Conservation (phyloP, 768 basidiomycete species). For the Ephemerocybe angulata region DNA sequence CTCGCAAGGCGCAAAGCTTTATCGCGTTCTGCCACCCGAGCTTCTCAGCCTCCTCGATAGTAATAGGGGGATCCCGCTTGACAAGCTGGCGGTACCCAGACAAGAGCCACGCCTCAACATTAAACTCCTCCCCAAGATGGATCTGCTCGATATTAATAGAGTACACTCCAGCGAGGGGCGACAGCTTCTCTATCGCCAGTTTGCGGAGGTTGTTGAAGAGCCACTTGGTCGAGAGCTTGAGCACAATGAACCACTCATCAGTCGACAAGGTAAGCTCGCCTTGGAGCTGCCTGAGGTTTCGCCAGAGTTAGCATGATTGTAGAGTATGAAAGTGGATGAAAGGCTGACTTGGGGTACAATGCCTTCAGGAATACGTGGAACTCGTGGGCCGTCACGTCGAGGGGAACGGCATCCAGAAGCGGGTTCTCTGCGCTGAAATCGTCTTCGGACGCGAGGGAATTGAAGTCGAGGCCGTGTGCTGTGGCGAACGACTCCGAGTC, state of each 20-base stretch:
- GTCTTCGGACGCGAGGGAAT: too few species aligned
- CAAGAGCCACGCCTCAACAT: conserved; percentile 32
- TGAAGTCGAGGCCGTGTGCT: not conserved
- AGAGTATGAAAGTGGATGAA: too few species aligned
- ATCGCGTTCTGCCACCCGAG: conserved; percentile 26
- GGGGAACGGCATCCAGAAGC: too few species aligned
- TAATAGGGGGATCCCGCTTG: conserved; percentile 18
- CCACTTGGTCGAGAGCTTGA: conserved; percentile 40
- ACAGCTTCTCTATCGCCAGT: conserved; percentile 25
- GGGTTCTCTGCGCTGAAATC: too few species aligned
- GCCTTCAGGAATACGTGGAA: conserved; percentile 11
- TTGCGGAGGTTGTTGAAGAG: conserved; percentile 26
- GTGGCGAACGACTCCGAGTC: not conserved
- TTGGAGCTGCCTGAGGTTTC: not conserved
- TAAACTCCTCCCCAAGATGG: conserved; percentile 27
- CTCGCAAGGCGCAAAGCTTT: conserved; percentile 16
- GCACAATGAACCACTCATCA: conserved; percentile 35
- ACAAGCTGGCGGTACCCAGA: conserved; percentile 25
- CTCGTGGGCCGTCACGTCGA: too few species aligned
- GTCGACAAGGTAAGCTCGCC: not conserved
- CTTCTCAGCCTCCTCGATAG: conserved; percentile 21
- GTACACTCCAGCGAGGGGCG: too few species aligned
- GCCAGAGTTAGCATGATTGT: not conserved
- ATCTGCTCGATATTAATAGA: too few species aligned
- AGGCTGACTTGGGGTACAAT: conserved; percentile 6